phyloP scores from a whole-genome alignment of 768 basidiomycete species.

The Leccinum aurantiacum region DNA sequence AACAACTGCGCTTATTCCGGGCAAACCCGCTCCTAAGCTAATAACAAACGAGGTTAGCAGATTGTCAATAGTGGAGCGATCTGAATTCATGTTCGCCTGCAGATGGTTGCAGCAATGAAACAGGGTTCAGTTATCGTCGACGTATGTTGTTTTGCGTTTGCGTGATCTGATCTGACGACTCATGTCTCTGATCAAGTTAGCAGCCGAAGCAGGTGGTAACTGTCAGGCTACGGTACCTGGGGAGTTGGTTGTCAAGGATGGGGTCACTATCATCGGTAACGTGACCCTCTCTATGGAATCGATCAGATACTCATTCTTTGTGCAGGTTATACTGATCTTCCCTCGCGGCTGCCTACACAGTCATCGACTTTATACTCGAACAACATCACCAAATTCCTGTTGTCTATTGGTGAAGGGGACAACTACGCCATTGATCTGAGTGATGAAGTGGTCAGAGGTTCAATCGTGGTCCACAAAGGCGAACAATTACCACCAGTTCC shows the following conservation, averaged over 20 bases:
- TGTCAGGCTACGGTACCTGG: conserved; percentile 83
- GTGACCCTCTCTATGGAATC: conserved; percentile 2
- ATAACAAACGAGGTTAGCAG: conserved; percentile 62
- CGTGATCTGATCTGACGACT: conserved; percentile 9
- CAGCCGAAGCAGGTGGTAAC: conserved; percentile 89
- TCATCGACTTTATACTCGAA: conserved; percentile 90
- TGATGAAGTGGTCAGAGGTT: conserved; percentile 84
- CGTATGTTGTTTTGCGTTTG: conserved; percentile 22
- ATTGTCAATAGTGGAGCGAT: neutral
- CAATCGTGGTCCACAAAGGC: conserved; percentile 72
- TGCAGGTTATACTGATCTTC: conserved; percentile 78
- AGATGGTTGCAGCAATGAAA: conserved; percentile 89
- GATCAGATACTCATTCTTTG: conserved; percentile 3
- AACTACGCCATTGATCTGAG: conserved; percentile 67
- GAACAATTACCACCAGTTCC: conserved; percentile 65
- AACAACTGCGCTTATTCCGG: conserved; percentile 86
- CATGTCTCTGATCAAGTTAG: conserved; percentile 35
- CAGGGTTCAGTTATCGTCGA: conserved; percentile 90
- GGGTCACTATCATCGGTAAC: conserved; percentile 81
- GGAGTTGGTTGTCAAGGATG: conserved; percentile 62
- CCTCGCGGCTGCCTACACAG: conserved; percentile 87
- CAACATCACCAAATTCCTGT: conserved; percentile 86
- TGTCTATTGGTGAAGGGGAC: conserved; percentile 69
- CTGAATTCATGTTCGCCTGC: conserved; percentile 11
- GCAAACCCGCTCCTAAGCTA: conserved; percentile 81